Evolutionary conservation across 305 asterid genomes (phyloP).

Genomic region (Fraxinus latifolia): DNA sequence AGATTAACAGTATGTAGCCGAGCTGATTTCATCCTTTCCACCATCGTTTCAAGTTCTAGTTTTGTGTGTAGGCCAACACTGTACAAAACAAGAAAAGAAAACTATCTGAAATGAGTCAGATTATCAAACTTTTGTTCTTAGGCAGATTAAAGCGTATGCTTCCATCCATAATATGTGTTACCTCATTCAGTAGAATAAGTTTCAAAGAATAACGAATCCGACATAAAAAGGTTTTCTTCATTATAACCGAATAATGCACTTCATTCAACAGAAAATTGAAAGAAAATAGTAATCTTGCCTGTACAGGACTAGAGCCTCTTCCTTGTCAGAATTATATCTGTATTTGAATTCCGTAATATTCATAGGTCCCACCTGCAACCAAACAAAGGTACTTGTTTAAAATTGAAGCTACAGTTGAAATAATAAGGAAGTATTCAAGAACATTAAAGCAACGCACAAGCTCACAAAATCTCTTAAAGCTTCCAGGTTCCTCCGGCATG

Average conservation of each 20-base stretch:
- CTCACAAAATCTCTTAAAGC: constrained; percentile 65
- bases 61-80: constrained; percentile 92
- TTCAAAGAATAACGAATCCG: neutral
- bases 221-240: neutral
- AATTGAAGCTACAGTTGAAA: constrained; percentile 2
- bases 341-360: constrained; percentile 88
- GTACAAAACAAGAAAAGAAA: constrained; percentile 19
- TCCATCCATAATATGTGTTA: neutral
- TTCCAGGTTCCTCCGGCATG: constrained; percentile 73
- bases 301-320: constrained; percentile 63
- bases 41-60: constrained; percentile 71
- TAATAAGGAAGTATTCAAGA: neutral
- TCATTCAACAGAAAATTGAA: neutral
- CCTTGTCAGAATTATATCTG: constrained; percentile 60
- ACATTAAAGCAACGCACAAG: constrained; percentile 43
- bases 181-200: neutral
- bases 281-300: constrained; percentile 45
- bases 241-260: neutral
- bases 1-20: constrained; percentile 64
- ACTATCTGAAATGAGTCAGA: neutral
- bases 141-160: neutral
- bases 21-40: constrained; percentile 61
- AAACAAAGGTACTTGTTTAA: constrained; percentile 5
- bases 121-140: neutral
- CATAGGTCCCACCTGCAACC: constrained; percentile 70